Base-by-base conservation (phyloP, 2,329 filamentous ascomycete genomes). In the Alternaria sp. region DNA sequence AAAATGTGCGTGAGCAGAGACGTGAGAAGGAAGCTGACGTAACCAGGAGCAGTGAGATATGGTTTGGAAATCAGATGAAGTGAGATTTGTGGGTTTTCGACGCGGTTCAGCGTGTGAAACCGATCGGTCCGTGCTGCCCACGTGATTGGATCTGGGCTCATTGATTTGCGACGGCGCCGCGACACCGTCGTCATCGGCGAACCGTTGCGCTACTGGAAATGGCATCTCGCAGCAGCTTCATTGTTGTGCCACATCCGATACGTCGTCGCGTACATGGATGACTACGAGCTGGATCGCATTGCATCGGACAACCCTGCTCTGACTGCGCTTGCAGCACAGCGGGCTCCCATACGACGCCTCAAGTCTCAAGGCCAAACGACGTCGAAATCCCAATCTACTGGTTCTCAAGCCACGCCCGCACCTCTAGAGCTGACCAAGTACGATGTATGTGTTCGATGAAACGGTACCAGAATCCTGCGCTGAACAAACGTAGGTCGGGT, bases 271-370 rank as follows among this genome's bases (percentile, higher is more conserved):
- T 60, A 16, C 8, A 76, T 76, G 74, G 70, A 76, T 62, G 72
- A 74, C 40, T 66, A 67, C 36, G 69, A 72, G 41, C 38, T 76
- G 30, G 66, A 74, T 32, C 69, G 65, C 18, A 70, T 74, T 28
- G 67, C 57, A 2, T 69, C 71, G 30, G 62, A 76, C 51, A 70
- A 76, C 52, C 73, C 73, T 36, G 73, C 72, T 20, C 60, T 74
- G 53, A 71, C 70, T 18, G 54, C 62, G 41, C 68, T 73, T 14
- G 68, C 67, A 46, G 54, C 68, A 30, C 64, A 69, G 36, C 59
- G 61, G 14, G 52, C 63, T 36, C 56, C 63, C 16, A 54, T 66
- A 36, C 54, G 53, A 46, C 66, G 68, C 20, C 57, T 65, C 30
- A 67, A 54, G 48, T 66, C 68, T 5, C 53, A 62, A 48, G 54